Percentiles rank a stretch among this genome's conserved stretches.
These are phyloP conservation scores for Vachellia pachyceras DNA, from an alignment of 306 rosid genomes.

Conservation along the genomic window DNA sequence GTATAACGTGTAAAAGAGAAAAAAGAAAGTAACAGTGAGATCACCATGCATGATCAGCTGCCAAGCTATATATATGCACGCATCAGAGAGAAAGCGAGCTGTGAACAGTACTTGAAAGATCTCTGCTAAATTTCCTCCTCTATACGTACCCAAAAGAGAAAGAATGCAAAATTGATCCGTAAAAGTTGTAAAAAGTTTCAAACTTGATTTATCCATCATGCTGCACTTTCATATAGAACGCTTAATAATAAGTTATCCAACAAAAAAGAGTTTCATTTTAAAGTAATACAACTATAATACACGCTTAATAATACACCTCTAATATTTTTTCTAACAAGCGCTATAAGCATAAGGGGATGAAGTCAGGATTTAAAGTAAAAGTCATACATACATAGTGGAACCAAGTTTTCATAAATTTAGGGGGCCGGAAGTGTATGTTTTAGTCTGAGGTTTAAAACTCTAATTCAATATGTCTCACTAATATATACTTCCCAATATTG, in stretches of 20 bases:
- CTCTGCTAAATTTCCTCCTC: not conserved
- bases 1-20: slow-evolving; percentile 23
- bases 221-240: not conserved
- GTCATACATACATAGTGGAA: no score
- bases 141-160: not conserved
- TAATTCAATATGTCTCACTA: no score
- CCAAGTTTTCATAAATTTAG: no score
- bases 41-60: slow-evolving; percentile 26
- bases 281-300: no score
- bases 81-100: not conserved
- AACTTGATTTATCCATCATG: not conserved
- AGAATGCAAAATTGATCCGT: not conserved
- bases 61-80: not conserved
- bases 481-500: no score
- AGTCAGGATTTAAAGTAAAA: no score
- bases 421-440: no score
- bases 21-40: slow-evolving; percentile 36
- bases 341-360: no score
- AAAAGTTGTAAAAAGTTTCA: not conserved
- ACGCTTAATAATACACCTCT: not conserved
- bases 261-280: not conserved
- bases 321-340: not conserved
- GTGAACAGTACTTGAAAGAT: not conserved
- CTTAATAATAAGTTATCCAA: not conserved
- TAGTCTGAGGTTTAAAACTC: no score